Conservation (phyloP, 192 early-diverging fungal genomes). For the Backusella tarrabulga region DNA sequence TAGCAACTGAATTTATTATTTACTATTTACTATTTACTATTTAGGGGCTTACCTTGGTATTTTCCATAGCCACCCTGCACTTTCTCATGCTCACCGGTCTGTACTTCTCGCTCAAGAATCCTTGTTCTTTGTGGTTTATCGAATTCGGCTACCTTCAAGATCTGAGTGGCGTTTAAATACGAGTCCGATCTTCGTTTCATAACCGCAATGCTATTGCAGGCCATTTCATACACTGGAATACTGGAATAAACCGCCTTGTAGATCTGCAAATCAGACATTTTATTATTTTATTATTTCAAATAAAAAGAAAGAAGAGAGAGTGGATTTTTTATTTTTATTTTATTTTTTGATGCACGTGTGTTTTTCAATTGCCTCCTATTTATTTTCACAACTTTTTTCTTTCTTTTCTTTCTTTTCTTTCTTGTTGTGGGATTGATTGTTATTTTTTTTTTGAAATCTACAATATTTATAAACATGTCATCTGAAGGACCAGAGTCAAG, state of each 20-base stretch:
- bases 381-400: neutral
- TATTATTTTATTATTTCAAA: neutral
- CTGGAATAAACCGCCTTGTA: constrained; percentile 93
- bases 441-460: neutral
- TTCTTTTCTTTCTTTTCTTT: neutral
- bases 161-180: constrained; percentile 96
- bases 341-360: neutral
- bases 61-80: constrained; percentile 99
- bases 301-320: neutral
- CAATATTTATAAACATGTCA: neutral
- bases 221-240: constrained; percentile 94
- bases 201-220: constrained; percentile 72
- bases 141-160: constrained; percentile 95
- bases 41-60: constrained; percentile 76
- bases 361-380: constrained; percentile 1
- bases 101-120: constrained; percentile 92
- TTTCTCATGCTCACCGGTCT: constrained; percentile 88
- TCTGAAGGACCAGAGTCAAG: constrained; percentile 21
- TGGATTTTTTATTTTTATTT: neutral
- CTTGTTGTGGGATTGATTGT: neutral
- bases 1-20: neutral
- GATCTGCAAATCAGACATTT: constrained; percentile 44
- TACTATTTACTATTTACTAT: neutral
- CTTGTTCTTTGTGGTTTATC: constrained; percentile 91
- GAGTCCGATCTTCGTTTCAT: constrained; percentile 83